phyloP scores from a whole-genome alignment of 1,284 basidiomycete genomes.

The Leccinum solheimii region DNA sequence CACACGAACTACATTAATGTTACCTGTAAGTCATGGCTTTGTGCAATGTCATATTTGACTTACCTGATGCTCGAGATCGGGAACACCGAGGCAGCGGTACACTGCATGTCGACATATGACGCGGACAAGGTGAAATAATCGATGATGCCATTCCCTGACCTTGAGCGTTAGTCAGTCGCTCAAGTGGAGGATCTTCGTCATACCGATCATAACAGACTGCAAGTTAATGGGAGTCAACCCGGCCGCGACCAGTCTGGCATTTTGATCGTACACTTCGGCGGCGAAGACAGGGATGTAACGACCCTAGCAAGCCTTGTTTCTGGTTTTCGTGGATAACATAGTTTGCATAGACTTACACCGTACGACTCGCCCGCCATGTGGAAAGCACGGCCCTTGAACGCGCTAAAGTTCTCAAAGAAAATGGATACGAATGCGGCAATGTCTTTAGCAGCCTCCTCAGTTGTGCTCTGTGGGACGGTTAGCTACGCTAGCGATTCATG shows the following conservation, averaged over 20 bases:
- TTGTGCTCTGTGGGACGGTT: slow-evolving; percentile 37
- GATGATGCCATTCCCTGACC: slow-evolving; percentile 56
- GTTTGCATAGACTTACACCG: slow-evolving; percentile 39
- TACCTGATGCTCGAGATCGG: slow-evolving; percentile 36
- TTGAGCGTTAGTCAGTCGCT: neutral
- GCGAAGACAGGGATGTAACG: slow-evolving; percentile 86
- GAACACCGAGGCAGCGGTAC: slow-evolving; percentile 47
- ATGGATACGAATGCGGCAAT: slow-evolving; percentile 63
- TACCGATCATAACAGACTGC: slow-evolving; percentile 78
- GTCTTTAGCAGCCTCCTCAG: slow-evolving; percentile 65
- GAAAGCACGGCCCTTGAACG: slow-evolving; percentile 56
- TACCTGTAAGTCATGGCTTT: slow-evolving; percentile 5
- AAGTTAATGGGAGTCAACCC: slow-evolving; percentile 77
- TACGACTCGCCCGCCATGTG: slow-evolving; percentile 68
- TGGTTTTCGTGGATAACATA: neutral
- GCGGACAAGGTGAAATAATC: slow-evolving; percentile 44
- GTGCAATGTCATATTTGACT: neutral
- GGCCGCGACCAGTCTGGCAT: slow-evolving; percentile 54
- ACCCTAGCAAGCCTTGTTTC: slow-evolving; percentile 46
- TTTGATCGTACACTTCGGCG: slow-evolving; percentile 77
- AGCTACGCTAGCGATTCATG: neutral
- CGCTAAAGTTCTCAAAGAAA: slow-evolving; percentile 63
- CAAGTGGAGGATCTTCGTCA: slow-evolving; percentile 17
- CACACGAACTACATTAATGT: slow-evolving; percentile 39
- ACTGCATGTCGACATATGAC: slow-evolving; percentile 51